Conservation (phyloP, 345 rosid genomes). For the Odontarrhena argentea region DNA sequence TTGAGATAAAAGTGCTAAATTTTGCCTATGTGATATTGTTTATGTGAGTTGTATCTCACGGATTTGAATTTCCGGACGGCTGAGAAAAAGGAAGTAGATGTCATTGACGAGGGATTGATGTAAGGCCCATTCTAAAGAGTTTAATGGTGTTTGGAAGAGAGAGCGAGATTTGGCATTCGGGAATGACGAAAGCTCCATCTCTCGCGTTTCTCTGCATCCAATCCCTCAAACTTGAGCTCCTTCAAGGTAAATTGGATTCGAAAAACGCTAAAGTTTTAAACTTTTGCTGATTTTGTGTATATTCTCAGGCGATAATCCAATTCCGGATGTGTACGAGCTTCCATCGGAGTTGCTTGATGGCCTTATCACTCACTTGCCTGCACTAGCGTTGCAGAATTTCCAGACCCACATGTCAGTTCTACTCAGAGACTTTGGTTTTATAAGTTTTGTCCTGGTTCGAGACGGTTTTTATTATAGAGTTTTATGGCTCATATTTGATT, state of each 20-base stretch:
- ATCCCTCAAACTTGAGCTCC: conserved; percentile 52
- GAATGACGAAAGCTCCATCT: conserved; percentile 59
- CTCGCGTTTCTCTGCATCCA: conserved; percentile 54
- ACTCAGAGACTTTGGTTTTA: not conserved
- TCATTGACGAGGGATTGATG: too few relatives aligned
- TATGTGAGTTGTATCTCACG: too few relatives aligned
- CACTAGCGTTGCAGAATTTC: conserved; percentile 66
- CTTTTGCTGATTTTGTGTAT: not conserved
- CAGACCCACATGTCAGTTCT: conserved; percentile 59
- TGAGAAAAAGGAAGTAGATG: too few relatives aligned
- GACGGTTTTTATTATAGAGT: not conserved
- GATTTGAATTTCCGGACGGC: too few relatives aligned
- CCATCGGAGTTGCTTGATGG: conserved; percentile 60
- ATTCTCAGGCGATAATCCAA: conserved; percentile 50
- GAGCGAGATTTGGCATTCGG: not conserved
- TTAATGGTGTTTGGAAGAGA: not conserved
- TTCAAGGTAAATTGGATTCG: conserved; percentile 43
- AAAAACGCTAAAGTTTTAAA: not conserved
- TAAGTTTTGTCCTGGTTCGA: not conserved
- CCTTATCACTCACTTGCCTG: conserved; percentile 58
- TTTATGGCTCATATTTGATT: not conserved
- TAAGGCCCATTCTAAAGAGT: too few relatives aligned
- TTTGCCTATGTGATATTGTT: too few relatives aligned
- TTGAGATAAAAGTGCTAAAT: too few relatives aligned
- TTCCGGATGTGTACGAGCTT: conserved; percentile 57